Evolutionary conservation across 306 rosid genomes (phyloP).

Genomic region (Vachellia pachyceras): DNA sequence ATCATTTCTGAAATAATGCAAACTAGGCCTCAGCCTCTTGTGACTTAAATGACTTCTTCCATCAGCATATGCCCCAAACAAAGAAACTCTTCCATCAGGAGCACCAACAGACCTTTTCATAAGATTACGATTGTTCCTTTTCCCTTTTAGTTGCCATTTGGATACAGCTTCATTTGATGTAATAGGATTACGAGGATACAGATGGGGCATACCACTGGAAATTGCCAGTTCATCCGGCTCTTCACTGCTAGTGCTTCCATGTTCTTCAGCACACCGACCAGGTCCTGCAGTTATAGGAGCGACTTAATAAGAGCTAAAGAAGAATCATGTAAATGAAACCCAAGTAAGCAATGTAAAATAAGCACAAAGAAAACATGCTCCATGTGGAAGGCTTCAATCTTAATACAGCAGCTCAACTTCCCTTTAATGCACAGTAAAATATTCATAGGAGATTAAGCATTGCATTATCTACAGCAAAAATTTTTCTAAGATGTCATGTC

Average conservation of each 20-base stretch:
- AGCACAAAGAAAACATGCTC: constrained; percentile 18
- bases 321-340: constrained; percentile 2
- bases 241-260: constrained; percentile 70
- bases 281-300: constrained; percentile 53
- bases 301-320: constrained; percentile 42
- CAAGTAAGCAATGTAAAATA: constrained; percentile 9
- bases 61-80: constrained; percentile 63
- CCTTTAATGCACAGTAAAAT: neutral
- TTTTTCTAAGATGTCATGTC: neutral
- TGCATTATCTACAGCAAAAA: neutral
- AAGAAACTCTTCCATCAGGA: constrained; percentile 50
- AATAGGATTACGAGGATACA: constrained; percentile 59
- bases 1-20: constrained; percentile 42
- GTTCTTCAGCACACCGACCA: constrained; percentile 64
- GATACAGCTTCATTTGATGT: constrained; percentile 79
- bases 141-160: constrained; percentile 94
- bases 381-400: constrained; percentile 12
- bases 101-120: constrained; percentile 59
- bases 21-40: constrained; percentile 39
- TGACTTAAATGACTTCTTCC: constrained; percentile 50
- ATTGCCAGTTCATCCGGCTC: constrained; percentile 69
- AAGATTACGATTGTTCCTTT: constrained; percentile 84
- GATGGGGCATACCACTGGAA: constrained; percentile 77
- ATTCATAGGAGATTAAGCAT: neutral
- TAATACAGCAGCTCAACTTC: neutral